Evolutionary conservation across 1,284 basidiomycete genomes (phyloP).

Genomic region (Mycosarcoma mackinlayi): DNA sequence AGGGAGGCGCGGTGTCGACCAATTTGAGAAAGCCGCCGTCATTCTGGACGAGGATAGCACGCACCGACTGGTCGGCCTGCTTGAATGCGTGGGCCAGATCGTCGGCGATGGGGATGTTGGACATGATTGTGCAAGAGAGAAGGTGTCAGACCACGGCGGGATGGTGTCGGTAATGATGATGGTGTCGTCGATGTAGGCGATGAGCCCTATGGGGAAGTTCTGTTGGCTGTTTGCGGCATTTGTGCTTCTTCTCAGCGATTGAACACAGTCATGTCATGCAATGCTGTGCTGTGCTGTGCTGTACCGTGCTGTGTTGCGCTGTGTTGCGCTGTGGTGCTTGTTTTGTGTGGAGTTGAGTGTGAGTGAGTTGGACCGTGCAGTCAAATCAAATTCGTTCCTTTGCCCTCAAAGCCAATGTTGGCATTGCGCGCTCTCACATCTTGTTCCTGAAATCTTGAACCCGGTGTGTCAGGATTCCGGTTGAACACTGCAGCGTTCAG

Average conservation of each 20-base stretch:
- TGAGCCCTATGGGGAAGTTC: not conserved
- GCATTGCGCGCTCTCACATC: too few species aligned
- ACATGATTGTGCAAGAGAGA: too few species aligned
- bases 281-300: constrained; percentile 6
- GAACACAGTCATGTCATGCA: too few species aligned
- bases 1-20: constrained; percentile 31
- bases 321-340: too few species aligned
- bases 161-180: not conserved
- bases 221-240: not conserved
- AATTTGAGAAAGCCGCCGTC: constrained; percentile 50
- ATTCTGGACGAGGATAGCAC: constrained; percentile 57
- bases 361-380: constrained; percentile 12
- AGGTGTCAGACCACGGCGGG: not conserved
- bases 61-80: constrained; percentile 32
- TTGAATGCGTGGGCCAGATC: constrained; percentile 36
- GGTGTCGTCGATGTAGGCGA: not conserved
- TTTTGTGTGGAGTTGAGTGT: too few species aligned
- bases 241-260: not conserved
- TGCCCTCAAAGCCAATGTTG: too few species aligned
- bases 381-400: not conserved
- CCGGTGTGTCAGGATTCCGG: too few species aligned
- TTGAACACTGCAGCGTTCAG: too few species aligned
- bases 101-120: constrained; percentile 47
- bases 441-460: too few species aligned
- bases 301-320: too few species aligned